These are phyloP conservation scores for Thraustochytrium sp. DNA, from an alignment of 352 stramenopile genomes.

Conservation along the genomic window DNA sequence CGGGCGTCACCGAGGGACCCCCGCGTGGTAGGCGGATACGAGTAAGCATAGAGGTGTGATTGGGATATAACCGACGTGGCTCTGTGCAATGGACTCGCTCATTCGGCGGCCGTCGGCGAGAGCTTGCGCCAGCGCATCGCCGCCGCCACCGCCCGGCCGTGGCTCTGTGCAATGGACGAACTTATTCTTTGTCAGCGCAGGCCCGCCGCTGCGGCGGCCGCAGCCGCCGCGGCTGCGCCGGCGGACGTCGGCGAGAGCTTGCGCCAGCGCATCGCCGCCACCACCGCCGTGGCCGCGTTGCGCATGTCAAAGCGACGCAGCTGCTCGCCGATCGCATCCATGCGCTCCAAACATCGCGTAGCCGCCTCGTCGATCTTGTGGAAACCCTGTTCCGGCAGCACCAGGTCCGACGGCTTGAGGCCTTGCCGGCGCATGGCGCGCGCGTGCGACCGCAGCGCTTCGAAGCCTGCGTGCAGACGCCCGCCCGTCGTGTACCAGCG, in stretches of 20 bases:
- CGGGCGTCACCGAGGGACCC: no score
- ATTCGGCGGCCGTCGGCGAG: constrained; percentile 15
- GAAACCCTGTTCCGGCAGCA: background rate
- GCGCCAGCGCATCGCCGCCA: constrained; percentile 21
- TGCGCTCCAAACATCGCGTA: constrained; percentile 26
- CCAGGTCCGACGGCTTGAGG: background rate
- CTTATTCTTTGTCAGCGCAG: no score
- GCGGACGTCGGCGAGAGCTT: constrained; percentile 16
- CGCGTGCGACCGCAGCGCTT: background rate
- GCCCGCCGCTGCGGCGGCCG: no score
- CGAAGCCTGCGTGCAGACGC: background rate
- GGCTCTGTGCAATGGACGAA: no score
- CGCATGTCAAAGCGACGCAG: constrained; percentile 27
- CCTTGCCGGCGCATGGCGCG: background rate
- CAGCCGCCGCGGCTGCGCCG: no score
- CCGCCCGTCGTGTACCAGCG: background rate
- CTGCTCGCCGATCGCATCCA: background rate
- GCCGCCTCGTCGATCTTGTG: constrained; percentile 8
- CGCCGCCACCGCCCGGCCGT: constrained; percentile 2
- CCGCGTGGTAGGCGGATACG: no score
- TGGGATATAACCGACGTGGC: no score
- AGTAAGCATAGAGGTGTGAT: no score
- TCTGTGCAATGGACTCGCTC: no score
- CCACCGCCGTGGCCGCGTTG: constrained; percentile 1
- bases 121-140: constrained; percentile 15